Evolutionary conservation across 2,329 filamentous ascomycete genomes (phyloP).

Genomic region (Fulvia fulva): DNA sequence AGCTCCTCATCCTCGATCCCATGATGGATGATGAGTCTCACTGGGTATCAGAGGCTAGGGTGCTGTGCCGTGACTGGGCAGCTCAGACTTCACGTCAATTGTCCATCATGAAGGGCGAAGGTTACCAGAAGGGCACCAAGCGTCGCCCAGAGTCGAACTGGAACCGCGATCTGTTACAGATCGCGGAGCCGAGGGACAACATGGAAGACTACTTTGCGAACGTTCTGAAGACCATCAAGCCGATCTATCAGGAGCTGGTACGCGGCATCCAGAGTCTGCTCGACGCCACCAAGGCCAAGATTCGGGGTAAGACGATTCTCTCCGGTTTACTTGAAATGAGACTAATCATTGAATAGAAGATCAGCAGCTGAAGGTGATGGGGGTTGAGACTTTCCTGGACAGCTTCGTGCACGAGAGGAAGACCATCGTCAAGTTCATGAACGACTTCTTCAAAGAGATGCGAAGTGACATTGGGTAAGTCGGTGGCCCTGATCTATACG

Average conservation of each 20-base stretch:
- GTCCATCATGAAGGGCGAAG: not conserved
- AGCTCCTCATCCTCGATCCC: not conserved
- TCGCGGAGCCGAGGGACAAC: not conserved
- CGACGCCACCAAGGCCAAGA: not conserved
- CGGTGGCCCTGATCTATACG: not conserved
- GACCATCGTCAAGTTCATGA: not conserved
- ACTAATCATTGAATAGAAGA: not conserved
- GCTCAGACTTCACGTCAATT: not conserved
- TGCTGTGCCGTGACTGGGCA: slow-evolving; percentile 1
- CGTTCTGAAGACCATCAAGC: not conserved
- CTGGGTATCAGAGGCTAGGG: not conserved
- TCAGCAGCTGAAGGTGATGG: slow-evolving; percentile 11
- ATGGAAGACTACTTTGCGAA: not conserved
- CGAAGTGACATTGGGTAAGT: not conserved
- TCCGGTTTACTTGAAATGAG: not conserved
- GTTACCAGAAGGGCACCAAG: not conserved
- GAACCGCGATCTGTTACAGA: slow-evolving; percentile 1
- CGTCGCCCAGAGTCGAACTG: not conserved
- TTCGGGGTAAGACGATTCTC: not conserved
- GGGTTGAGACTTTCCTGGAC: slow-evolving; percentile 11
- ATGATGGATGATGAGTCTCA: not conserved
- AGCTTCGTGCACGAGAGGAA: slow-evolving; percentile 7
- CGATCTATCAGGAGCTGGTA: too few species aligned
- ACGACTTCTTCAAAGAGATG: not conserved
- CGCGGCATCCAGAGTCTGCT: not conserved